Evolutionary conservation across 1,284 basidiomycete genomes (phyloP), one percentile per base, ranked within the genome.

Genomic region (Ustilago loliicola): DNA sequence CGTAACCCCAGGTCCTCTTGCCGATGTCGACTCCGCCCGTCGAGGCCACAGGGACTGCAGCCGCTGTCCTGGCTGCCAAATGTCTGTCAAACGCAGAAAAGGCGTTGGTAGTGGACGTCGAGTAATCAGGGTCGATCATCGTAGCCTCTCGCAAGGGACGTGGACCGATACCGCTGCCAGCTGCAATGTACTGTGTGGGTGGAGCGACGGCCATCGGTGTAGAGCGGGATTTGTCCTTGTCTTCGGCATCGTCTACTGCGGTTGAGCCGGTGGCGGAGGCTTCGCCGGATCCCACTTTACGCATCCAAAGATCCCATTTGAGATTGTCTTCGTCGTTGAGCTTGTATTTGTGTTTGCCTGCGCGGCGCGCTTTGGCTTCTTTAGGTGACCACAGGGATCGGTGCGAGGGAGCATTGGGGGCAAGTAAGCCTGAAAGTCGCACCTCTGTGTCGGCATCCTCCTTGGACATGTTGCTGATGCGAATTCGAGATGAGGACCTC

Each of bases 371-470:
- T 57, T 75, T 75, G 25, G 71, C 61, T 34, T 66, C 67, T 17
- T 66, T 77, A 8, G 67, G 72, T 42, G 69, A 78, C 72, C 81
- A 80, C 27, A 82, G 58, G 19, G 66, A 69, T 15, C 83, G 78
- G 54, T 85, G 83, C 36, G 80, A 82, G 10, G 83, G 83, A 5
- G 79, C 80, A 38, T 85, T 74, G 11, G 83, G 82, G 11, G 82
- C 80, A 32, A 82, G 74, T 29, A 82, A 73, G 7, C 83, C 83
- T 32, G 74, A 80, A 4, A 83, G 68, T 15, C 68, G 67, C 50
- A 72, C 62, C 36, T 79, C 76, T 1, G 72, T 79, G 27, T 74
- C 76, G 15, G 68, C 72, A 25, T 74, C 72, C 34, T 75, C 76
- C 50, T 79, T 78, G 8, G 75, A 70, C 75, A 71, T 73, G 32